These are phyloP conservation scores for Aspergillus panamensis DNA, from an alignment of 495 filamentous ascomycete genomes.

Conservation along the genomic window DNA sequence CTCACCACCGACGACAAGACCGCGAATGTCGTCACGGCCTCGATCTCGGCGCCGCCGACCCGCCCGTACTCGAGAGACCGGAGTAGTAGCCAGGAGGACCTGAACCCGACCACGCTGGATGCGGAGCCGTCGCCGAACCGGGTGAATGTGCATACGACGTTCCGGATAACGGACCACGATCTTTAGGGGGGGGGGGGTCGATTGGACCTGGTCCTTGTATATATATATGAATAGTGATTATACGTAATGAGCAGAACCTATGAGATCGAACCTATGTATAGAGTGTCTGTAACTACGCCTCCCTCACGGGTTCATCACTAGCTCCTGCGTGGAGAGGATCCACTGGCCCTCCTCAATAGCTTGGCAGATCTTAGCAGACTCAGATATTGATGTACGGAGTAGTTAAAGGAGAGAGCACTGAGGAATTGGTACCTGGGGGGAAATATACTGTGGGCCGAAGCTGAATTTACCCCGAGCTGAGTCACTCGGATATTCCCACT, in stretches of 20 bases:
- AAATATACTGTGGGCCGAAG: no score
- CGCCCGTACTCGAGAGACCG: not conserved
- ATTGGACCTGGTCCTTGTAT: not conserved
- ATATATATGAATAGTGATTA: not conserved
- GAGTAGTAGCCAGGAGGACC: conserved; percentile 2
- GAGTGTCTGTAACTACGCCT: no score
- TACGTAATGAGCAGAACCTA: not conserved
- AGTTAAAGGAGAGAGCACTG: no score
- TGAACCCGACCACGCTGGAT: conserved; percentile 1
- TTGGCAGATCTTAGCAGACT: no score
- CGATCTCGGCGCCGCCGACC: not conserved
- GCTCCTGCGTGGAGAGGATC: no score
- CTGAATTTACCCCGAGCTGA: no score
- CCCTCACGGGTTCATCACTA: no score
- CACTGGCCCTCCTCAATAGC: no score
- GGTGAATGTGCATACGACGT: conserved; percentile 6
- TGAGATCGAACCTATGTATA: no score
- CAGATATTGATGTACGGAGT: no score
- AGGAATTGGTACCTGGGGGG: no score
- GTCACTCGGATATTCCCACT: not conserved
- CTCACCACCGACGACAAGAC: not conserved
- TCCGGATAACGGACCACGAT: not conserved
- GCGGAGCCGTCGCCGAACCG: not conserved
- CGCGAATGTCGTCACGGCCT: not conserved
- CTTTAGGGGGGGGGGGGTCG: not conserved